phyloP scores from a whole-genome alignment of 192 early-diverging fungal genomes.

The Entomortierella parvispora region DNA sequence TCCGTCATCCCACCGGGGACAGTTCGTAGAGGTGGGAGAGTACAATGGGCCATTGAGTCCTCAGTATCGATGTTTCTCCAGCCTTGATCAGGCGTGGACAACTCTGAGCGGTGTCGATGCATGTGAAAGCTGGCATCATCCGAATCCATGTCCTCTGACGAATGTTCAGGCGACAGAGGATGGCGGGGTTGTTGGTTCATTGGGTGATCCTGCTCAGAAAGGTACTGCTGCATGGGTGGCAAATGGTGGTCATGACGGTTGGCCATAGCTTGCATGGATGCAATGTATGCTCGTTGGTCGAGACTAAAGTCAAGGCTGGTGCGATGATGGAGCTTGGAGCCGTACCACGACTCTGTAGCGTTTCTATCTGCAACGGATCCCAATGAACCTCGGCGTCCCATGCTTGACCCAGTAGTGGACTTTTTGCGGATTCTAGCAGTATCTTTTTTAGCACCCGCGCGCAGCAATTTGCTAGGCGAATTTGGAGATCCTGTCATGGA shows the following conservation, averaged over 20 bases:
- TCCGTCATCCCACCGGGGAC: slow-evolving; percentile 18
- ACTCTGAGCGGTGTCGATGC: not conserved
- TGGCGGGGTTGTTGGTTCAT: slow-evolving; percentile 20
- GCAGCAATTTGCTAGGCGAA: slow-evolving; percentile 15
- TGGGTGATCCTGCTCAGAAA: not conserved
- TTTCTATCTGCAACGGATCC: slow-evolving; percentile 6
- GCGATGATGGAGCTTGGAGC: slow-evolving; percentile 45
- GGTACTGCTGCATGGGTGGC: not conserved
- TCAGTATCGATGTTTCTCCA: not conserved
- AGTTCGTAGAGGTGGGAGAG: slow-evolving; percentile 28
- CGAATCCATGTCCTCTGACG: slow-evolving; percentile 32
- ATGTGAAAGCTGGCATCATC: slow-evolving; percentile 19
- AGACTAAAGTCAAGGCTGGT: slow-evolving; percentile 42
- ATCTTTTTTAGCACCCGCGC: not conserved
- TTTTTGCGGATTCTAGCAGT: slow-evolving; percentile 18
- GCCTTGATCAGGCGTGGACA: not conserved
- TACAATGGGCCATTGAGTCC: slow-evolving; percentile 23
- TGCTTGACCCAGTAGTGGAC: not conserved
- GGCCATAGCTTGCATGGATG: slow-evolving; percentile 5
- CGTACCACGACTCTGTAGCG: slow-evolving; percentile 29
- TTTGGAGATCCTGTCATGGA: slow-evolving; percentile 4
- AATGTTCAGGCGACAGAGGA: slow-evolving; percentile 34
- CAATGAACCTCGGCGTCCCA: slow-evolving; percentile 24
- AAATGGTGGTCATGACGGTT: not conserved
- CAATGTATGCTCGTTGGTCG: slow-evolving; percentile 15